These are phyloP conservation scores for Venturia oleaginea DNA, from an alignment of 2,329 filamentous ascomycete species.

Conservation along the genomic window DNA sequence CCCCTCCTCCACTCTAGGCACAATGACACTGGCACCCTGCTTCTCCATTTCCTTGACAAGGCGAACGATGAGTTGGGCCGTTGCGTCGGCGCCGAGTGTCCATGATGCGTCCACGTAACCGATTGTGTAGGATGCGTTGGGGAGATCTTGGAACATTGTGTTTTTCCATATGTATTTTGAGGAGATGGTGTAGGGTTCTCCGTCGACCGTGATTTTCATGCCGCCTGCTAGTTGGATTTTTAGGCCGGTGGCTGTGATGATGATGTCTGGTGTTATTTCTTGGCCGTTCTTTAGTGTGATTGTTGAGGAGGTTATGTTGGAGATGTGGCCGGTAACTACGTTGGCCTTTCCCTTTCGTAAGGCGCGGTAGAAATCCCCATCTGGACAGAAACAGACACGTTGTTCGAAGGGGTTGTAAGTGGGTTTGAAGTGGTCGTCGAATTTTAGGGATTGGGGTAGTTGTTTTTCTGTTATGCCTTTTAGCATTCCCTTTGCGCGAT, in stretches of 20 bases:
- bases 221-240: slow-evolving; percentile 47
- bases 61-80: slow-evolving; percentile 40
- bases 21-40: slow-evolving; percentile 33
- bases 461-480: slow-evolving; percentile 34
- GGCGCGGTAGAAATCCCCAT: slow-evolving; percentile 49
- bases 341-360: slow-evolving; percentile 42
- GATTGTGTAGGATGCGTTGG: slow-evolving; percentile 49
- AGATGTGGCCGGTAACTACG: slow-evolving; percentile 48
- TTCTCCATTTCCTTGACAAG: slow-evolving; percentile 43
- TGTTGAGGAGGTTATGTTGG: slow-evolving; percentile 38
- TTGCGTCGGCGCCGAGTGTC: slow-evolving; percentile 53
- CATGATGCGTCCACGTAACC: slow-evolving; percentile 54
- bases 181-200: slow-evolving; percentile 34
- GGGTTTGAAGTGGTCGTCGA: slow-evolving; percentile 39
- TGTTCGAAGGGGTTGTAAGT: slow-evolving; percentile 54
- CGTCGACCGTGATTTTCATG: slow-evolving; percentile 44
- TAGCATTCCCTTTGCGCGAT: slow-evolving; percentile 39
- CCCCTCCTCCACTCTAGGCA: slow-evolving; percentile 33
- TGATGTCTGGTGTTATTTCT: slow-evolving; percentile 38
- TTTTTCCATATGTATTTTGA: slow-evolving; percentile 51
- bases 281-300: slow-evolving; percentile 40
- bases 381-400: slow-evolving; percentile 60
- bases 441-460: slow-evolving; percentile 39
- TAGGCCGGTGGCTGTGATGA: slow-evolving; percentile 57
- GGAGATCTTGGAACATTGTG: slow-evolving; percentile 53